Base-by-base conservation (phyloP, 2,329 filamentous ascomycete genomes). In the Ceratocystis destructans region DNA sequence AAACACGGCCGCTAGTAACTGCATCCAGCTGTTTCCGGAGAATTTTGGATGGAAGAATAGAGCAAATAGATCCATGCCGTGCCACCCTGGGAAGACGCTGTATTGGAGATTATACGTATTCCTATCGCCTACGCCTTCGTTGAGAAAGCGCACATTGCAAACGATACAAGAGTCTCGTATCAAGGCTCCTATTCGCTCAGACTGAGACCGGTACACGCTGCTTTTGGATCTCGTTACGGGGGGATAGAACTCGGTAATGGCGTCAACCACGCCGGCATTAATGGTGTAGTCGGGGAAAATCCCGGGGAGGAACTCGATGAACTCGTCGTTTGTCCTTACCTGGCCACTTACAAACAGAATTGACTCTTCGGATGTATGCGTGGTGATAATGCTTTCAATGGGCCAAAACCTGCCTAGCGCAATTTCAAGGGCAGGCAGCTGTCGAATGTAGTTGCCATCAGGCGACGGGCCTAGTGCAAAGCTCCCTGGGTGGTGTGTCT, bases 81-180 rank as follows among this genome's bases (percentile, higher is more conserved):
- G 77, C 59, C 73, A 72, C 5, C 75, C 76, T 0, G 76, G 77
- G 5, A 73, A 71, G 6, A 76, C 72, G 5, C 73, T 73, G 70
- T 79, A 79, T 67, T 77, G 75, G 70, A 79, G 74, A 62, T 72
- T 74, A 67, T 72, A 79, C 2, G 73, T 72, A 37, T 73, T 75
- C 2, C 70, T 70, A 48, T 72, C 71, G 17, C 72, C 70, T 62
- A 76, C 73, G 2, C 74, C 75, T 65, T 76, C 72, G n/a, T 73
- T 74, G 33, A 79, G 70, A 69, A 72, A 72, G 20, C 75, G 72
- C 45, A 74, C 71, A 68, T 76, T 73, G 70, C 76, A 77, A 0
- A 73, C 74, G 64, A 77, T 76, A 65, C 72, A 74, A 45, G 70
- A 72, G 65, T 76, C 75, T 4, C 72, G 71, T 33, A 76, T 66